phyloP scores from a whole-genome alignment of 176 grass and related monocot species.

The Otatea glauca region DNA sequence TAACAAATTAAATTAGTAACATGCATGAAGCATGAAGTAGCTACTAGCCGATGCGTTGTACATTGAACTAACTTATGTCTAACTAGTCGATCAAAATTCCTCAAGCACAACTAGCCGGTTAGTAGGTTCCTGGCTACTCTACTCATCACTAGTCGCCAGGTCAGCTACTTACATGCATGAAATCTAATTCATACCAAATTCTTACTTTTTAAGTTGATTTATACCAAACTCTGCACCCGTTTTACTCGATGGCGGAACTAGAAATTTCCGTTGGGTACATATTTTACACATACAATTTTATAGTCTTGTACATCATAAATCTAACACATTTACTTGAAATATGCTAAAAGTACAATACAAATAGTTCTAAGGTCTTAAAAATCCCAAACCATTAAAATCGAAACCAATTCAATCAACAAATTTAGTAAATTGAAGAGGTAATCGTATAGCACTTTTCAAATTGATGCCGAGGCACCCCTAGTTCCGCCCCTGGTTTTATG shows the following conservation, averaged over 20 bases:
- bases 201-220: not conserved
- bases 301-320: too few species aligned
- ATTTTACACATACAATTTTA: too few species aligned
- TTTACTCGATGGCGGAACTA: not conserved
- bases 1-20: not conserved
- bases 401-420: too few species aligned
- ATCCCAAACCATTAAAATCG: too few species aligned
- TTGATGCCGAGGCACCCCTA: too few species aligned
- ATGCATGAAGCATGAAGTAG: not conserved
- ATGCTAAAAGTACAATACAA: too few species aligned
- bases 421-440: too few species aligned
- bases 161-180: not conserved
- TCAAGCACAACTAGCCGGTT: not conserved
- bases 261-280: too few species aligned
- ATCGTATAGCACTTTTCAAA: too few species aligned
- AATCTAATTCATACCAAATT: not conserved
- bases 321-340: too few species aligned
- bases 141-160: not conserved
- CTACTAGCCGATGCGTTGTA: not conserved
- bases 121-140: not conserved
- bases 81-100: not conserved
- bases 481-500: too few species aligned
- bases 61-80: slow-evolving; percentile 4
- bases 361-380: too few species aligned
- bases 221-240: not conserved